These are phyloP conservation scores for Podila horticola DNA, from an alignment of 192 early-diverging fungal genomes.

Conservation along the genomic window DNA sequence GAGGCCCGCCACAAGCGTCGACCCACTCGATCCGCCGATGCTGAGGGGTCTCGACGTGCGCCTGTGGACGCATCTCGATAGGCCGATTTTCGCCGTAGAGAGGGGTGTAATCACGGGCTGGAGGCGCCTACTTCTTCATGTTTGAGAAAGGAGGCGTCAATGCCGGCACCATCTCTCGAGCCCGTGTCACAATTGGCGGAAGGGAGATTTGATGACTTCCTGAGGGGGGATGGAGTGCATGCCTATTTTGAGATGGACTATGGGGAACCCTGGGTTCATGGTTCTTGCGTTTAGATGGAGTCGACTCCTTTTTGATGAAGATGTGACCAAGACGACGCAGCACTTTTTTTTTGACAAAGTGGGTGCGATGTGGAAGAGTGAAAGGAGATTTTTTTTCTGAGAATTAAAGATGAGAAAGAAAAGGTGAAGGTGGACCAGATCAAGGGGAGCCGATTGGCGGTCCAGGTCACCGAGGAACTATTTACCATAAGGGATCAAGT, in stretches of 20 bases:
- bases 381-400: neutral
- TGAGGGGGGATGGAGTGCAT: neutral
- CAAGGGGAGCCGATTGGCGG: too few relatives aligned
- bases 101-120: neutral
- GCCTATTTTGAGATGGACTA: neutral
- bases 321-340: neutral
- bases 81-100: slow-evolving; percentile 15
- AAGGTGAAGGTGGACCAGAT: too few relatives aligned
- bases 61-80: slow-evolving; percentile 18
- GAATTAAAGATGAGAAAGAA: too few relatives aligned
- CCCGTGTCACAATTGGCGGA: too few relatives aligned
- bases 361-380: neutral
- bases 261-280: neutral
- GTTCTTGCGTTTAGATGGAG: neutral
- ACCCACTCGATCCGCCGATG: slow-evolving; percentile 14
- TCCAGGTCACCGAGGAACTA: too few relatives aligned
- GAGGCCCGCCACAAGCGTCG: slow-evolving; percentile 13
- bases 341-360: neutral
- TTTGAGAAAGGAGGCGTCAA: neutral
- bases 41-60: slow-evolving; percentile 15
- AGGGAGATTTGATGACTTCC: too few relatives aligned
- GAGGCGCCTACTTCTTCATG: neutral
- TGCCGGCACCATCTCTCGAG: neutral
- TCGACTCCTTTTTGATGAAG: too few relatives aligned
- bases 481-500: too few relatives aligned